phyloP scores from a whole-genome alignment of 805 yeast genomes.

The Pichia membranifaciens region DNA sequence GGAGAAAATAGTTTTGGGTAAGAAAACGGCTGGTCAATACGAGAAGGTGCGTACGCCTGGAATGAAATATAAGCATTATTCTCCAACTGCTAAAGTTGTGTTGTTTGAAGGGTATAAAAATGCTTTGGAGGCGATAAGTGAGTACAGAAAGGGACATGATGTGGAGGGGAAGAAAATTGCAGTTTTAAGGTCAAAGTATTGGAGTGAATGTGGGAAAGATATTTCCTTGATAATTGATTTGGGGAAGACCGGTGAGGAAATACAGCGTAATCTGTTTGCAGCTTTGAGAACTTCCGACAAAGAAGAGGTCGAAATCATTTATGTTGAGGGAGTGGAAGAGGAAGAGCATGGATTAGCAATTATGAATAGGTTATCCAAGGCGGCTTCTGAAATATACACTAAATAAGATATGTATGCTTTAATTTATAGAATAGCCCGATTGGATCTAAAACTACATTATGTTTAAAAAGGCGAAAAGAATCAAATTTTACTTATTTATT shows the following conservation, averaged over 20 bases:
- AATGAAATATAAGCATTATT: conserved; percentile 94
- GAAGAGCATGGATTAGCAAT: conserved; percentile 84
- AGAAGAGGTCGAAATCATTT: conserved; percentile 56
- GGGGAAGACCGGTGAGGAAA: conserved; percentile 47
- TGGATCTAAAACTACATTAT: background rate
- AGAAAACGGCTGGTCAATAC: conserved; percentile 51
- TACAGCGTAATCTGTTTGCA: conserved; percentile 72
- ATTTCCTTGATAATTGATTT: conserved; percentile 22
- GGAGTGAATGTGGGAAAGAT: conserved; percentile 20
- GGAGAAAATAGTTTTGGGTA: conserved; percentile 59
- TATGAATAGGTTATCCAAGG: conserved; percentile 85
- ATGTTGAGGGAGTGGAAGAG: conserved; percentile 80
- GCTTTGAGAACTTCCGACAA: conserved; percentile 66
- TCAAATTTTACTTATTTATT: background rate
- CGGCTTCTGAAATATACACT: conserved; percentile 49
- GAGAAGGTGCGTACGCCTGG: conserved; percentile 92
- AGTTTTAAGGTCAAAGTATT: conserved; percentile 39
- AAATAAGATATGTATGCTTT: background rate
- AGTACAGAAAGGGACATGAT: conserved; percentile 15
- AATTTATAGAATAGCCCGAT: background rate
- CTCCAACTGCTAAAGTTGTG: conserved; percentile 81
- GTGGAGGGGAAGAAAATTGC: conserved; percentile 39
- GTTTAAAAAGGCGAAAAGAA: background rate
- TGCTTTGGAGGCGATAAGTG: conserved; percentile 33
- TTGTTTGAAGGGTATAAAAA: conserved; percentile 50